A percentile compares a stretch with the other conserved stretches of the same genome.
These are phyloP conservation scores for Neurospora sp. DNA, from an alignment of 495 filamentous ascomycete genomes.

Conservation along the genomic window DNA sequence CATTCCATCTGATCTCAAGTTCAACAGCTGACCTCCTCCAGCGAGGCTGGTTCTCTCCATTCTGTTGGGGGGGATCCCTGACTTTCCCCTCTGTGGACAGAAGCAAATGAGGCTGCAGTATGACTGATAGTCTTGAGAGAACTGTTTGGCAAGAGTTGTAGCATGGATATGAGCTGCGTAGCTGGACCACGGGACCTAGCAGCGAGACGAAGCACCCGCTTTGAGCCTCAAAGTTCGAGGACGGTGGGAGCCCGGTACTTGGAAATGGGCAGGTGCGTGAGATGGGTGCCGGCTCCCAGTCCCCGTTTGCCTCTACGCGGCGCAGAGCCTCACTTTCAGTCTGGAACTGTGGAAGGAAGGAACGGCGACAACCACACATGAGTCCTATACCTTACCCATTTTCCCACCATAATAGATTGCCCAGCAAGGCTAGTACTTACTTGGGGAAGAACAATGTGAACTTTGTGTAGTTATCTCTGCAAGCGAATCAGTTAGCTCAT, in stretches of 20 bases:
- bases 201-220: neutral
- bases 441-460: neutral
- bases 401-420: neutral
- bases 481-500: neutral
- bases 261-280: neutral
- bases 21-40: neutral
- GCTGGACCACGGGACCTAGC: neutral
- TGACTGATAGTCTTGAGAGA: neutral
- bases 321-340: neutral
- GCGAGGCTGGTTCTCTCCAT: neutral
- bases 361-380: neutral
- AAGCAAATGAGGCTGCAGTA: neutral
- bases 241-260: neutral
- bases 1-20: neutral
- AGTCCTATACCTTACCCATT: neutral
- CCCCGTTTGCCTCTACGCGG: neutral
- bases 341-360: neutral
- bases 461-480: neutral
- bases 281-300: neutral
- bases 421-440: neutral
- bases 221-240: neutral
- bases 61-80: neutral
- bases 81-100: neutral
- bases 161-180: neutral
- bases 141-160: neutral